A percentile compares a stretch with the other conserved stretches of the same genome.
These are phyloP conservation scores for Phanerodontia chrysosporium DNA, from an alignment of 768 basidiomycete species.

Conservation along the genomic window DNA sequence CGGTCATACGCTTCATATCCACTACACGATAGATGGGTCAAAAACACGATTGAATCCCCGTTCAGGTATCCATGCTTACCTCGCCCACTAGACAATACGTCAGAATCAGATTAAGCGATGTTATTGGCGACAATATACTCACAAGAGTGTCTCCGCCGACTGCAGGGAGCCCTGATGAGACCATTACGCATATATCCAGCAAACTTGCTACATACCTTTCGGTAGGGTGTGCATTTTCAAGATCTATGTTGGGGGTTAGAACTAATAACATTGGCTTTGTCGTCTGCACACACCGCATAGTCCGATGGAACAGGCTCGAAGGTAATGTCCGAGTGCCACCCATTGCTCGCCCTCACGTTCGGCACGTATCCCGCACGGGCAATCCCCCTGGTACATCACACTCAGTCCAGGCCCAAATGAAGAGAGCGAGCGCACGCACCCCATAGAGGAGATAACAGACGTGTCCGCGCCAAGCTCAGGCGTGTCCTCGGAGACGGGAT, in stretches of 20 bases:
- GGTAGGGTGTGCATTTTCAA: slow-evolving; percentile 33
- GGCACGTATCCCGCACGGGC: slow-evolving; percentile 30
- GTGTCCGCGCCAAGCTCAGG: slow-evolving; percentile 51
- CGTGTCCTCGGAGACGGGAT: slow-evolving; percentile 49
- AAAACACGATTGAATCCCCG: neutral
- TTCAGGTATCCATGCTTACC: neutral
- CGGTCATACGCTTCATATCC: slow-evolving; percentile 64
- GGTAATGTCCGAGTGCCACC: slow-evolving; percentile 57
- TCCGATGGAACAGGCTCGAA: slow-evolving; percentile 60
- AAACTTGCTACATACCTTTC: neutral
- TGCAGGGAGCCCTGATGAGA: slow-evolving; percentile 10
- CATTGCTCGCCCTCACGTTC: slow-evolving; percentile 35
- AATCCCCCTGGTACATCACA: slow-evolving; percentile 30
- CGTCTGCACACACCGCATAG: no score
- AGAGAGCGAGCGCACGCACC: slow-evolving; percentile 21
- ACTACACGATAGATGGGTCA: slow-evolving; percentile 9
- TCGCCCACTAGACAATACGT: slow-evolving; percentile 17
- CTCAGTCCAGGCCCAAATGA: neutral
- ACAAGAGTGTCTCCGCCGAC: slow-evolving; percentile 35
- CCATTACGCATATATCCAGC: neutral
- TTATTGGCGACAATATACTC: no score
- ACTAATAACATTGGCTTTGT: no score
- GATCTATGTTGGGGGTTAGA: no score
- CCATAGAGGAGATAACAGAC: slow-evolving; percentile 44
- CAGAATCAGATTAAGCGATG: slow-evolving; percentile 9